Base-by-base conservation (phyloP, 2,329 filamentous ascomycete species). In the Botrytis pseudocinerea region DNA sequence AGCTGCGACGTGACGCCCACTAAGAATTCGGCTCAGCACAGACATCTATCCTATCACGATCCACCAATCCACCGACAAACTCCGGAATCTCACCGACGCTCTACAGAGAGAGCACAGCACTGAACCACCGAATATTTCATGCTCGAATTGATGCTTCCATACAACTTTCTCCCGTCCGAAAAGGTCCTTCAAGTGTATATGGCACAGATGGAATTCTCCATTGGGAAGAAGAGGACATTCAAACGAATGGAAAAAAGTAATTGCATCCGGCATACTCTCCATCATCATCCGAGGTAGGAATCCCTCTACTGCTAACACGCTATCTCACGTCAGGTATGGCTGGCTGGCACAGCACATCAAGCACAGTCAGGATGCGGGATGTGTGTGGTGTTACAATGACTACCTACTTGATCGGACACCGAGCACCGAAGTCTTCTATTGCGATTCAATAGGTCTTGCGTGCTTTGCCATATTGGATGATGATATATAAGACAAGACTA, bases 371-470 rank as follows among this genome's bases (percentile, higher is more conserved):
- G 54, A 38, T 32, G 46, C n/a, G 22, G 32, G 35, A 28, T 57
- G 51, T 22, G 28, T 54, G 51, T 14, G 44, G 12, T 66, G 32
- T n/a, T 51, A 51, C 32, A n/a, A 35, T 54, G 64, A 54, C 35
- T 66, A 16, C 18, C 35, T 66, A 25, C 18, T 42, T 22, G 35
- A 54, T 38, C 48, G 64, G 44, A 4, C 42, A 48, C 62, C 62
- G 61, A 65, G 42, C 62, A 65, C 42, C 62, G 61, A 65, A 35
- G 32, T 32, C 28, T 44, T 65, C 60, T 62, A 42, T 62, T 18
- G 25, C 16, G 20, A 48, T 65, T 35, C 40, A 48, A 28, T 54
- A 32, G 44, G 14, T 35, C 48, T 57, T 57, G n/a, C 40, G 35
- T 68, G 46, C 48, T 9, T 57, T 57, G n/a, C 35, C 12, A 42